A percentile compares a stretch with the other conserved stretches of the same genome.
phyloP scores from a whole-genome alignment of 495 filamentous ascomycete species.

The Neurospora sp. region DNA sequence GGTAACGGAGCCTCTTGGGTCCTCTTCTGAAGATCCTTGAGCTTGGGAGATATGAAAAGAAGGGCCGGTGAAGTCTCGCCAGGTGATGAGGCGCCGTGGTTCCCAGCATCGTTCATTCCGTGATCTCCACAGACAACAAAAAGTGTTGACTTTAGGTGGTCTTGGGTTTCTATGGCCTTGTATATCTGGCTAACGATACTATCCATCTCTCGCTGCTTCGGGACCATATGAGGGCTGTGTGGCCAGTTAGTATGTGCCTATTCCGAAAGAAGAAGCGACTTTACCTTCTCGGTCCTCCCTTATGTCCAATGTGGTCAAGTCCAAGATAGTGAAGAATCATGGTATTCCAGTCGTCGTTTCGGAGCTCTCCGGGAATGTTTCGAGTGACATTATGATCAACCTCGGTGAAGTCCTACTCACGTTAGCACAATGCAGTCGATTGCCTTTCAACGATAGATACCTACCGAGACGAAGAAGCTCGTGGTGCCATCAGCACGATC shows the following conservation, averaged over 20 bases:
- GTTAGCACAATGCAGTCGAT: not conserved
- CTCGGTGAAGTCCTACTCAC: slow-evolving; percentile 84
- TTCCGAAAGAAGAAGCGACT: not conserved
- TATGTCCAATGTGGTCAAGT: slow-evolving; percentile 96
- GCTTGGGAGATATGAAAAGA: slow-evolving; percentile 82
- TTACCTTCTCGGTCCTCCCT: slow-evolving; percentile 80
- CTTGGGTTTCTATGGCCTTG: slow-evolving; percentile 55
- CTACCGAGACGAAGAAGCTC: slow-evolving; percentile 95
- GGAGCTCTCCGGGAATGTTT: slow-evolving; percentile 69
- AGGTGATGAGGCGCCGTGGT: slow-evolving; percentile 85
- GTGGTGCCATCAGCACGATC: slow-evolving; percentile 80
- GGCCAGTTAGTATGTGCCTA: slow-evolving; percentile 5
- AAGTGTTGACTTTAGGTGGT: slow-evolving; percentile 66
- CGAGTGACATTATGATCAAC: slow-evolving; percentile 97
- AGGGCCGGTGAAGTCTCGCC: slow-evolving; percentile 91
- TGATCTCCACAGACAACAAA: slow-evolving; percentile 89
- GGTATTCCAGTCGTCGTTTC: slow-evolving; percentile 75
- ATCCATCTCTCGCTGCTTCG: slow-evolving; percentile 95
- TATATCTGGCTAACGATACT: slow-evolving; percentile 66
- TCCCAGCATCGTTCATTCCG: slow-evolving; percentile 98
- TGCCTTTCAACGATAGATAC: slow-evolving; percentile 22
- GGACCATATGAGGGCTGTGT: slow-evolving; percentile 72
- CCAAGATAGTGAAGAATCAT: slow-evolving; percentile 94
- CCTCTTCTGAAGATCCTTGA: slow-evolving; percentile 45
- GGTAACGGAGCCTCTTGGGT: slow-evolving; percentile 32